Evolutionary conservation across 768 basidiomycete genomes (phyloP).

Genomic region (Strobilomyces dryophilus): DNA sequence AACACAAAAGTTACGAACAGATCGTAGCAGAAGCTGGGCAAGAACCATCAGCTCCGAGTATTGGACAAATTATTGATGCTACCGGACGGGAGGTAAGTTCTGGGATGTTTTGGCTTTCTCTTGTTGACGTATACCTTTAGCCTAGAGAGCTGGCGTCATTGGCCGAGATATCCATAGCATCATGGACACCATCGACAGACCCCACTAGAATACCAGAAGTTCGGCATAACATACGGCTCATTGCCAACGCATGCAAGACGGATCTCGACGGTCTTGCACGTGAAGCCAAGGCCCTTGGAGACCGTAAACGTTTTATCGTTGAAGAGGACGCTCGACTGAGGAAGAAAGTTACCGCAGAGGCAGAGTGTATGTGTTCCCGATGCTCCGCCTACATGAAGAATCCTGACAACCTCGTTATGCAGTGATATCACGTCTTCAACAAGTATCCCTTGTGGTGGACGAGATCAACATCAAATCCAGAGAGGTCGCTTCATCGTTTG

Average conservation of each 20-base stretch:
- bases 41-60: constrained; percentile 45
- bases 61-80: constrained; percentile 93
- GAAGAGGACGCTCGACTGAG: constrained; percentile 68
- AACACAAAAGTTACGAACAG: constrained; percentile 97
- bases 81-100: constrained; percentile 81
- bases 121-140: constrained; percentile 35
- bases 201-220: constrained; percentile 90
- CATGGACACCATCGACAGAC: constrained; percentile 87
- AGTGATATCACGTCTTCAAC: constrained; percentile 79
- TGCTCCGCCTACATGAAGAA: background rate
- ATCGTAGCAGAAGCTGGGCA: constrained; percentile 85
- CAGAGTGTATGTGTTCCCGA: constrained; percentile 51
- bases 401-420: constrained; percentile 3
- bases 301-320: constrained; percentile 67
- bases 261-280: constrained; percentile 86
- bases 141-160: constrained; percentile 86
- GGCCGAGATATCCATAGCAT: constrained; percentile 67
- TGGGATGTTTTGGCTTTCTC: background rate
- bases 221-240: constrained; percentile 90
- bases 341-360: constrained; percentile 71
- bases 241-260: constrained; percentile 75
- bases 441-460: constrained; percentile 69
- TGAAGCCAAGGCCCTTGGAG: constrained; percentile 82
- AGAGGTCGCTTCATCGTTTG: constrained; percentile 60
- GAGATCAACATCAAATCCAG: constrained; percentile 65